Base-by-base conservation (phyloP, 805 yeast genomes). In the Wickerhamiella musiphila region DNA sequence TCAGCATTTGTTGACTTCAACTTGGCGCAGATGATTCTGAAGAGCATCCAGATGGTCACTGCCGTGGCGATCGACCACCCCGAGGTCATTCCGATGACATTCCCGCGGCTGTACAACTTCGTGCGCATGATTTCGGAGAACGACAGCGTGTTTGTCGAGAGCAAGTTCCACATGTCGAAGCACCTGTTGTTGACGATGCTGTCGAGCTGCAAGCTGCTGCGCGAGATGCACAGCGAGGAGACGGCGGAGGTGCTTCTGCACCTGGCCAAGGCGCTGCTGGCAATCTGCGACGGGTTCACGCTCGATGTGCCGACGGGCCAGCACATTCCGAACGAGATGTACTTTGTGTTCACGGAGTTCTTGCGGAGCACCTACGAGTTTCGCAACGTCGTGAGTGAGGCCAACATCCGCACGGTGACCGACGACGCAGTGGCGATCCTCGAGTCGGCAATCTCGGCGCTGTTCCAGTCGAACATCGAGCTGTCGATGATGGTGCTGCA, bases 401-500 rank as follows among this genome's bases (percentile, higher is more conserved):
- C 18, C 26, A 18, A 24, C 26, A 8, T 18, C 18, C n/a, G 26
- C 17, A 6, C 18, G 14, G 9, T n/a, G 8, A 11, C 18, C 18
- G 5, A 18, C 13, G 26, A 5, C 8, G 17, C 4, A 5, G 4
- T n/a, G n/a, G 6, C 16, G 16, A 24, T 14, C n/a, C 20, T 28
- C 18, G 22, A 28, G 18, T n/a, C 4, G n/a, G 8, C 23, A 23
- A 13, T 28, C 15, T 19, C 23, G 23, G 19, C 18, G 11, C 23
- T 32, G 20, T 20, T 32, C 9, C 14, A 14, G 10, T 23, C 26
- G 15, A 32, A 32, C 20, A 29, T 32, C 18, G 35, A 32, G 27
- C 29, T 32, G 30, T 18, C 35, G 16, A 17, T 15, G 13, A 17
- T 32, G 9, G 23, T 32, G 17, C 22, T 32, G 22, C 23, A 16